These are phyloP conservation scores for Tothia fuscella DNA, from an alignment of 2,329 filamentous ascomycete species.

Conservation along the genomic window DNA sequence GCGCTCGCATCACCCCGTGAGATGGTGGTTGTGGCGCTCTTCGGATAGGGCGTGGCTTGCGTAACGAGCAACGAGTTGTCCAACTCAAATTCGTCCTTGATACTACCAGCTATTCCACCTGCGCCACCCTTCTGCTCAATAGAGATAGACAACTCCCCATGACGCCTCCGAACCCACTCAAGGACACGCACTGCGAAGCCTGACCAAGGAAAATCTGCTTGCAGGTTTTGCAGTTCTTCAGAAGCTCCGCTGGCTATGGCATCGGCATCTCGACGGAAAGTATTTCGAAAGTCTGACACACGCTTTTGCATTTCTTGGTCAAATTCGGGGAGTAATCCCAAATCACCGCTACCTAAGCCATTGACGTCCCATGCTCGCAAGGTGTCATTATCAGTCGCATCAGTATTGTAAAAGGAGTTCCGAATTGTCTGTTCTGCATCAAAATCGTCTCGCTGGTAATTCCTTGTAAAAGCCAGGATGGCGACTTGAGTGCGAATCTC, in stretches of 20 bases:
- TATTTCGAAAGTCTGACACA: conserved; percentile 25
- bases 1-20: no score
- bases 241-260: conserved; percentile 18
- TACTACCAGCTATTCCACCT: not conserved
- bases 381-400: conserved; percentile 13
- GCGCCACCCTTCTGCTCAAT: conserved; percentile 30
- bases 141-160: conserved; percentile 31
- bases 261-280: conserved; percentile 23
- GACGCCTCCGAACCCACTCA: conserved; percentile 35
- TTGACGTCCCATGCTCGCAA: conserved; percentile 25
- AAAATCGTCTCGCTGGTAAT: conserved; percentile 21
- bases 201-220: conserved; percentile 37
- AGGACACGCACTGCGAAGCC: conserved; percentile 33
- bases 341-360: conserved; percentile 27
- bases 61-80: not conserved
- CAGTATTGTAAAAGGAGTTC: conserved; percentile 28
- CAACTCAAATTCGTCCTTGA: conserved; percentile 1
- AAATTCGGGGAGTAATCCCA: conserved; percentile 25
- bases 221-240: conserved; percentile 33
- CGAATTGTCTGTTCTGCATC: conserved; percentile 29
- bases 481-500: conserved; percentile 44
- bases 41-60: no score
- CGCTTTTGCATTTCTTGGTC: conserved; percentile 25
- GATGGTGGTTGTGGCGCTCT: no score
- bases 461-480: conserved; percentile 31